Percentiles rank a stretch among this genome's conserved stretches.
These are phyloP conservation scores for Actinomortierella wolfii DNA, from an alignment of 371 early-diverging fungal species.

Conservation along the genomic window DNA sequence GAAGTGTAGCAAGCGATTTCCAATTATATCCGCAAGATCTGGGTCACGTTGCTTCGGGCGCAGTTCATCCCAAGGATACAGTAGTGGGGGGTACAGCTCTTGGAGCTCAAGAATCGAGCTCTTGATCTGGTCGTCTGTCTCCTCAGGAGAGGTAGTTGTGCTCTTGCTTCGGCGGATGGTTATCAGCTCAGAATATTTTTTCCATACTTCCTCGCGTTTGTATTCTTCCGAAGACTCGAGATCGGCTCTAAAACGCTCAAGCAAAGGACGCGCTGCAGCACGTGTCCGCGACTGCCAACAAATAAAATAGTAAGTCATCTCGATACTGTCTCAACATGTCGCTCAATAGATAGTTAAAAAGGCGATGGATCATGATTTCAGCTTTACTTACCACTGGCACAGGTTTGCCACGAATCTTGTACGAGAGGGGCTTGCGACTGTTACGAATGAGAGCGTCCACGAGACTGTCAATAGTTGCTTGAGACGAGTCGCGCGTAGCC, in stretches of 20 bases:
- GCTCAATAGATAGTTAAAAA: background rate
- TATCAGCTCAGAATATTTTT: background rate
- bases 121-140: constrained; percentile 26
- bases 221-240: constrained; percentile 28
- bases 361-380: background rate
- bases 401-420: constrained; percentile 28
- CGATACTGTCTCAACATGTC: background rate
- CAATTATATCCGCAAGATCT: constrained; percentile 17
- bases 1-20: constrained; percentile 14
- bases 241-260: constrained; percentile 15
- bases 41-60: constrained; percentile 16
- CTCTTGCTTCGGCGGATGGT: constrained; percentile 23
- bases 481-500: constrained; percentile 14
- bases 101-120: constrained; percentile 24
- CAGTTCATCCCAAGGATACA: constrained; percentile 17
- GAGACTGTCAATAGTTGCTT: constrained; percentile 25
- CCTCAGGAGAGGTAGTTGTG: constrained; percentile 10
- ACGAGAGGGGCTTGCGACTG: constrained; percentile 22
- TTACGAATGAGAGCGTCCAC: constrained; percentile 14
- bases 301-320: background rate
- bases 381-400: background rate
- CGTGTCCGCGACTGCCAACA: background rate
- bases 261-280: constrained; percentile 6
- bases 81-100: constrained; percentile 25
- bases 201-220: constrained; percentile 34